Conservation (phyloP, 257 asterid genomes). For the Petrea volubilis region DNA sequence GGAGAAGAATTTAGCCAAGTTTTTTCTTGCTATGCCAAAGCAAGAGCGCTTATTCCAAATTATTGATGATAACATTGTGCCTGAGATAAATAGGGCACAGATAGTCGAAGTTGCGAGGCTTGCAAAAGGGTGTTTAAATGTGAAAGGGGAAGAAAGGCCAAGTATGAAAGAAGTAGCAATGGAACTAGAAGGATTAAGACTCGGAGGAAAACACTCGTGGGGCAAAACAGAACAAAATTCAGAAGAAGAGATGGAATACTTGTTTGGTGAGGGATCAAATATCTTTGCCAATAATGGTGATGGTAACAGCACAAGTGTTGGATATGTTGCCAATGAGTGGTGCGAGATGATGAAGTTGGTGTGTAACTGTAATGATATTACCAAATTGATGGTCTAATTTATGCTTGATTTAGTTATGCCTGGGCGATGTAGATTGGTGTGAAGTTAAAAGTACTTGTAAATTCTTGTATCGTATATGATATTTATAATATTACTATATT, state of each 20-base stretch:
- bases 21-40: slow-evolving; percentile 25
- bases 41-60: neutral
- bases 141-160: slow-evolving; percentile 44
- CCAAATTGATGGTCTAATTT: no score
- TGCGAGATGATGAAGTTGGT: slow-evolving; percentile 17
- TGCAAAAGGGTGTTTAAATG: slow-evolving; percentile 36
- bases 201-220: slow-evolving; percentile 25
- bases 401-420: no score
- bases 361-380: neutral
- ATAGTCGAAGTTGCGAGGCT: slow-evolving; percentile 23
- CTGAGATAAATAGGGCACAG: slow-evolving; percentile 21
- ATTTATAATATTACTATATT: no score
- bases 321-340: neutral
- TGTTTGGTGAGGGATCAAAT: neutral
- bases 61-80: slow-evolving; percentile 24
- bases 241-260: slow-evolving; percentile 22
- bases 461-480: no score
- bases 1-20: slow-evolving; percentile 31
- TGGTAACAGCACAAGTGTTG: neutral
- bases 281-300: neutral
- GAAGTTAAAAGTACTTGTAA: no score
- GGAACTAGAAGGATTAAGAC: slow-evolving; percentile 25
- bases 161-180: slow-evolving; percentile 42
- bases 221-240: neutral
- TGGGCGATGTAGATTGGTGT: no score